Evolutionary conservation across 208 protist genomes (phyloP).

Genomic region (Wallacemonas collosoma): DNA sequence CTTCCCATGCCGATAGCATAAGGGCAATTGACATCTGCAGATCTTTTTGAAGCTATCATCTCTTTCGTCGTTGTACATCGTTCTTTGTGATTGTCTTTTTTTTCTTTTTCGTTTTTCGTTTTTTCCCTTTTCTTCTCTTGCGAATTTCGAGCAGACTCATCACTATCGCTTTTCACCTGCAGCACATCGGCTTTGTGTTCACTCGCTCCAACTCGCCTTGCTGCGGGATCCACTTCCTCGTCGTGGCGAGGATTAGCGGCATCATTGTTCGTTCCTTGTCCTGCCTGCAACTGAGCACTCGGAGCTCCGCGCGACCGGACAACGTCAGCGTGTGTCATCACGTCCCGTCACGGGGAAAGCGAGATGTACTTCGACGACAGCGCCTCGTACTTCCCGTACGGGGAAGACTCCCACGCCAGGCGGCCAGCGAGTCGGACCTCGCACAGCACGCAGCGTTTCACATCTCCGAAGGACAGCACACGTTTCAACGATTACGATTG

Average conservation of each 20-base stretch:
- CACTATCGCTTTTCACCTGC: not conserved
- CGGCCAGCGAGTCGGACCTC: not conserved
- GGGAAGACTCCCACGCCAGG: not conserved
- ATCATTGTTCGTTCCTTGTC: too few relatives aligned
- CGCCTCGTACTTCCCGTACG: not conserved
- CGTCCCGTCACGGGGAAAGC: not conserved
- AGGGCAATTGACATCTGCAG: not conserved
- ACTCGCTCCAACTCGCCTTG: too few relatives aligned
- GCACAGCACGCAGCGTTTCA: not conserved
- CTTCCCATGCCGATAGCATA: too few relatives aligned
- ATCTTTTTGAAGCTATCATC: not conserved
- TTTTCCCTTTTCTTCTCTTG: constrained; percentile 4
- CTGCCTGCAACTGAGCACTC: too few relatives aligned
- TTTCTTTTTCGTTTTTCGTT: constrained; percentile 12
- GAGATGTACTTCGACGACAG: constrained; percentile 5
- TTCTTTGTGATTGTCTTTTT: constrained; percentile 10
- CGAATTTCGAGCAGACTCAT: not conserved
- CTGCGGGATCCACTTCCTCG: too few relatives aligned
- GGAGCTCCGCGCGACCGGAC: too few relatives aligned
- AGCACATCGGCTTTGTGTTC: too few relatives aligned
- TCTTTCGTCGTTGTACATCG: not conserved
- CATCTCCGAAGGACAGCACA: constrained; percentile 10
- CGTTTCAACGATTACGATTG: constrained; percentile 2
- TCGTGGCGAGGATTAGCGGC: too few relatives aligned
- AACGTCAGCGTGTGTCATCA: too few relatives aligned